Conservation (phyloP, 768 basidiomycete species). For the Naematelia encephala region DNA sequence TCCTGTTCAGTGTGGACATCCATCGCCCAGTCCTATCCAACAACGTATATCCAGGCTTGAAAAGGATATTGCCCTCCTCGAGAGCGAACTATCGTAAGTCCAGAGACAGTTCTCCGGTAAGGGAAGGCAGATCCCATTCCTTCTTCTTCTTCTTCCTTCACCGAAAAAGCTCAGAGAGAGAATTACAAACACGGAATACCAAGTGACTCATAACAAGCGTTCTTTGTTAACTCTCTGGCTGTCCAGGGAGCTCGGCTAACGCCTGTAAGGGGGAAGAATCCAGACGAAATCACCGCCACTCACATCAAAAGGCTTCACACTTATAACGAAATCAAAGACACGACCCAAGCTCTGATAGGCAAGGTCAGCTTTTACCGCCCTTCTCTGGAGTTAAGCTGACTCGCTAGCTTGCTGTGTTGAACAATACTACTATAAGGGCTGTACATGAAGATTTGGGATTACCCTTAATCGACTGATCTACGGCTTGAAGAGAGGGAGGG, state of each 20-base stretch:
- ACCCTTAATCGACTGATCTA: background rate
- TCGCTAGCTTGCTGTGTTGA: background rate
- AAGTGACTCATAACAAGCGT: no score
- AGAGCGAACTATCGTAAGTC: background rate
- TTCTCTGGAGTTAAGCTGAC: no score
- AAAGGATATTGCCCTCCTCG: background rate
- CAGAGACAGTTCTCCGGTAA: background rate
- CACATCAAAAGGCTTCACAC: constrained; percentile 48
- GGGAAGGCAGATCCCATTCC: no score
- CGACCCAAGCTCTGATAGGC: constrained; percentile 46
- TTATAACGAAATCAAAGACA: constrained; percentile 52
- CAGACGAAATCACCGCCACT: background rate
- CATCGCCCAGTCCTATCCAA: background rate
- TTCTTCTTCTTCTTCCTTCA: no score
- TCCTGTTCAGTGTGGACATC: background rate
- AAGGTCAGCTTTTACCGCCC: constrained; percentile 25
- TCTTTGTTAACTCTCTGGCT: no score
- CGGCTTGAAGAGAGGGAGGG: no score
- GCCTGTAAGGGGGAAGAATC: background rate
- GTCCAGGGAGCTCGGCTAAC: no score
- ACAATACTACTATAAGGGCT: background rate
- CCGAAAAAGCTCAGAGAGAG: no score
- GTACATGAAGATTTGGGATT: background rate
- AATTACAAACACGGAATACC: no score
- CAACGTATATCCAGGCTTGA: background rate